Conservation (phyloP, 495 filamentous ascomycete species). For the Trichodelitschia bisporula region DNA sequence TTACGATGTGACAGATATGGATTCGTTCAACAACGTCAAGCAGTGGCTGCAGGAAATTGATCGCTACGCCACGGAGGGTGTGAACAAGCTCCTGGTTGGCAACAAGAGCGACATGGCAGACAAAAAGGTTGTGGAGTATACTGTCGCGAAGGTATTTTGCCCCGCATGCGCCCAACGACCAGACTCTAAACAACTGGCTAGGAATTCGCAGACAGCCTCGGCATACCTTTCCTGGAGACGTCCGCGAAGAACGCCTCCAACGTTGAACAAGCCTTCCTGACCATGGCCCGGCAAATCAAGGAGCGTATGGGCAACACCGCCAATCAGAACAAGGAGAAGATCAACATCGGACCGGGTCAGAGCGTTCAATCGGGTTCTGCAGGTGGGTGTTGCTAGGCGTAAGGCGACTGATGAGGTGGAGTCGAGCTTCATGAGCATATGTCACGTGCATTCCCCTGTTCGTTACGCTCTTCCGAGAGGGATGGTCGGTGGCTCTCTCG, state of each 20-base stretch:
- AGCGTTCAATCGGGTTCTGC: slow-evolving; percentile 79
- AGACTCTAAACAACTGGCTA: slow-evolving; percentile 18
- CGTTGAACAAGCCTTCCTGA: slow-evolving; percentile 98
- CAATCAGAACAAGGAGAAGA: slow-evolving; percentile 94
- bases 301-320: slow-evolving; percentile 96
- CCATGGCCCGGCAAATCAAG: slow-evolving; percentile 99
- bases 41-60: slow-evolving; percentile 99
- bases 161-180: no score
- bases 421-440: no score
- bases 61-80: slow-evolving; percentile 92
- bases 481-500: no score
- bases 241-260: slow-evolving; percentile 99
- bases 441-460: no score
- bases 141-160: slow-evolving; percentile 98
- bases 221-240: slow-evolving; percentile 98
- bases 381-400: slow-evolving; percentile 85
- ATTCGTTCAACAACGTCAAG: slow-evolving; percentile 95
- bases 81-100: slow-evolving; percentile 98
- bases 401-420: no score
- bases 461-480: no score
- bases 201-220: slow-evolving; percentile 98
- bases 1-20: slow-evolving; percentile 99
- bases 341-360: slow-evolving; percentile 82
- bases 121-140: slow-evolving; percentile 99
- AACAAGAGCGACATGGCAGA: slow-evolving; percentile 99